These are phyloP conservation scores for Rhinocladiella mackenziei DNA, from an alignment of 2,329 filamentous ascomycete species.

Conservation along the genomic window DNA sequence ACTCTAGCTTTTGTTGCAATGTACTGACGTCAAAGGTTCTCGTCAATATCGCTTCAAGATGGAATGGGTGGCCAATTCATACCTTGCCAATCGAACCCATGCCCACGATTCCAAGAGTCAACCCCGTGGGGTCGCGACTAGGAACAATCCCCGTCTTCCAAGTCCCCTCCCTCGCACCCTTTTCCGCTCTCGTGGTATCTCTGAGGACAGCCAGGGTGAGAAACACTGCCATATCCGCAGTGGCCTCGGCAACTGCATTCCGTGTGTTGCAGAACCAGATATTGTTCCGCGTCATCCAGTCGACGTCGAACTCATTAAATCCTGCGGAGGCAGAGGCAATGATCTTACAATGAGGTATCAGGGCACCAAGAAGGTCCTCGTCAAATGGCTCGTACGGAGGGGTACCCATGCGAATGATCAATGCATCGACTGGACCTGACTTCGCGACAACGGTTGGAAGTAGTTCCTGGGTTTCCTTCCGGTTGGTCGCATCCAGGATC, in stretches of 20 bases:
- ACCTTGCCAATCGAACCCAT: slow-evolving; percentile 47
- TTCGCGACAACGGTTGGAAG: slow-evolving; percentile 33
- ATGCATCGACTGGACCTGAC: slow-evolving; percentile 43
- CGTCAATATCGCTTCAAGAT: neutral
- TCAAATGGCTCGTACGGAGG: slow-evolving; percentile 50
- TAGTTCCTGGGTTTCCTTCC: slow-evolving; percentile 36
- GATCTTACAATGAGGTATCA: slow-evolving; percentile 45
- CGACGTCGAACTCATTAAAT: slow-evolving; percentile 62
- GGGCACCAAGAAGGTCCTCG: slow-evolving; percentile 40
- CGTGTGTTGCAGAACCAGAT: slow-evolving; percentile 55
- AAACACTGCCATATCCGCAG: slow-evolving; percentile 51
- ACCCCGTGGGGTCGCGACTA: slow-evolving; percentile 41
- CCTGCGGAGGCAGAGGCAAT: slow-evolving; percentile 43
- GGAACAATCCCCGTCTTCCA: slow-evolving; percentile 41
- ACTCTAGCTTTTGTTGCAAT: slow-evolving; percentile 58
- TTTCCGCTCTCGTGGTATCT: slow-evolving; percentile 43
- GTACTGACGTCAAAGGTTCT: slow-evolving; percentile 5
- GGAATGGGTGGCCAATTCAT: neutral
- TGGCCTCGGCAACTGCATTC: slow-evolving; percentile 53
- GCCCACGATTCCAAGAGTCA: slow-evolving; percentile 48
- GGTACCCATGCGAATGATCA: slow-evolving; percentile 51
- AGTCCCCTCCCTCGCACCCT: slow-evolving; percentile 35
- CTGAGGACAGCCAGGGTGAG: slow-evolving; percentile 46
- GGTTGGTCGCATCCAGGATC: slow-evolving; percentile 38
- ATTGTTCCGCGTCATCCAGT: slow-evolving; percentile 56